Evolutionary conservation across 2,329 filamentous ascomycete genomes (phyloP), one percentile per base, ranked within the genome.

Genomic region (Fusarium abutilonis): DNA sequence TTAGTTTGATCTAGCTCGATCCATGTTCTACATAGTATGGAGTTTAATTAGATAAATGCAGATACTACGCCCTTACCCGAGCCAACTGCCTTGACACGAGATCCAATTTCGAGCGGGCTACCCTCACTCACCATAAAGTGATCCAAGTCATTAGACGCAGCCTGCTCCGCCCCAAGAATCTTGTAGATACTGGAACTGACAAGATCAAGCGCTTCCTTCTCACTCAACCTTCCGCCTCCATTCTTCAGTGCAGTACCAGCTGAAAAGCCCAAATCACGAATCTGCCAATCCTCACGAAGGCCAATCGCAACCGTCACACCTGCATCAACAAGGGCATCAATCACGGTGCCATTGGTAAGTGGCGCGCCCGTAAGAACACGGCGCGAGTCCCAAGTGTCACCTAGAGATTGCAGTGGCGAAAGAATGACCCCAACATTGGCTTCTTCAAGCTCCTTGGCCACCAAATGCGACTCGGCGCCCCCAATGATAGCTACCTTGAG

Each of bases 111-210:
- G 59, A 90, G 69, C 17, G 88, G 88, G 64, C 78, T 86, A 0
- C 86, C 86, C 70, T 90, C 87, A 48, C 80, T 86, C 6, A 90
- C 78, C 4, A 88, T 79, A 74, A 89, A 90, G 61, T 89, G 82
- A 0, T 77, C 64, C 40, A 56, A 67, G 2, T 61, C 59, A 48
- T 69, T 63, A 29, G 56, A 60, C 34, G 72, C 57, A 7, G 71
- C 56, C 51, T 72, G 68, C 36, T 78, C 66, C 2, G 84, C 63
- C 0, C 86, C 86, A 11, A 90, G 73, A 10, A 89, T 80, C 60
- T 81, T 79, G 67, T 84, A 84, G 4, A 89, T 74, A 61, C 87
- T 88, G 11, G 67, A 72, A 21, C 83, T 83, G 2, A 88, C 80
- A 34, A 90, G 73, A 29, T 79, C 82, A 46, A 89, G 63, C 0